Percentiles rank a stretch among this genome's conserved stretches.
Evolutionary conservation across 306 rosid species (phyloP).

Genomic region (Mimosa bimucronata): DNA sequence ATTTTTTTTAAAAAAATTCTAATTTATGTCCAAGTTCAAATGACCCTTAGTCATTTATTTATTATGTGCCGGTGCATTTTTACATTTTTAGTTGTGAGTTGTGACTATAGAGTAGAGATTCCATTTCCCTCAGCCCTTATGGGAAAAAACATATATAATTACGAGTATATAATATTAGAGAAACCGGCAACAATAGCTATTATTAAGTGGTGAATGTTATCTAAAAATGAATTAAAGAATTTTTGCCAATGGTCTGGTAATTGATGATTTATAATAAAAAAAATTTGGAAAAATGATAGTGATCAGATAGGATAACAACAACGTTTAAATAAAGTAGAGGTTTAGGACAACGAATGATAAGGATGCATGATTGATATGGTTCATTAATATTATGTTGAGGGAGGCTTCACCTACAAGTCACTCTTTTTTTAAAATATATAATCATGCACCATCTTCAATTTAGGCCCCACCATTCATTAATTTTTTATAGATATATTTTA

Average conservation of each 20-base stretch:
- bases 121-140: background rate
- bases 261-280: background rate
- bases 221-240: slow-evolving; percentile 3
- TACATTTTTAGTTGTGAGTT: too few relatives aligned
- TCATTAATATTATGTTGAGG: background rate
- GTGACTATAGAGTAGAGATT: background rate
- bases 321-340: slow-evolving; percentile 32
- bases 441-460: slow-evolving; percentile 24
- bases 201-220: background rate
- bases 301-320: slow-evolving; percentile 28
- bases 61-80: too few relatives aligned
- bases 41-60: background rate
- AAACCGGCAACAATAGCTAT: background rate
- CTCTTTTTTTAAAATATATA: too few relatives aligned
- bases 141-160: too few relatives aligned
- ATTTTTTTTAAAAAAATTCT: too few relatives aligned
- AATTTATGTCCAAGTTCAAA: too few relatives aligned
- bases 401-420: slow-evolving; percentile 20
- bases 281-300: background rate
- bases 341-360: slow-evolving; percentile 33
- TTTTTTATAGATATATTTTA: background rate
- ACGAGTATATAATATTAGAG: background rate
- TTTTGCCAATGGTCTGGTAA: slow-evolving; percentile 40
- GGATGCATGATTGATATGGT: slow-evolving; percentile 23
- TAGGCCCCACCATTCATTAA: background rate